Conservation (phyloP, 257 asterid species). For the Solanum neorickii region DNA sequence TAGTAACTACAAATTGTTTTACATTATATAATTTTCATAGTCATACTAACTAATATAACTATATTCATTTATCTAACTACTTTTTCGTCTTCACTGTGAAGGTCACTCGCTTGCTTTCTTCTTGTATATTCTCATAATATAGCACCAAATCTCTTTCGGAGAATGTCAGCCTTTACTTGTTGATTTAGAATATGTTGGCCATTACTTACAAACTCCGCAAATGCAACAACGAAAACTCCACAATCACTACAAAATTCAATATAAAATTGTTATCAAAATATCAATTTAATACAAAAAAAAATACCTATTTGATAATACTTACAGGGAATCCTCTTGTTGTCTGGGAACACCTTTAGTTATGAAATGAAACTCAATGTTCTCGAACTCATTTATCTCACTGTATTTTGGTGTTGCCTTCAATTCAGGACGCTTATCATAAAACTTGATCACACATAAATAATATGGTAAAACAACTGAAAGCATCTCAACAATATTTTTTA, state of each 20-base stretch:
- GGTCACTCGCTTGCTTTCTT: neutral
- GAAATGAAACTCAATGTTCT: neutral
- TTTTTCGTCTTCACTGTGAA: neutral
- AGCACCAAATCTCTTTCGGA: neutral
- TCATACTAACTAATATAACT: no score
- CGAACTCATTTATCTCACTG: no score
- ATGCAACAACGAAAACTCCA: neutral
- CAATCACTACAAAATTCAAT: no score
- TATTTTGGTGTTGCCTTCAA: neutral
- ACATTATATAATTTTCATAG: neutral
- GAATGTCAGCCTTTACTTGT: no score
- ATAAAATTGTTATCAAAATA: no score
- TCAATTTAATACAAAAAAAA: no score
- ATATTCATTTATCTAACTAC: no score
- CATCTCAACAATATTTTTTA: no score
- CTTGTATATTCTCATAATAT: neutral
- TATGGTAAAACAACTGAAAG: neutral
- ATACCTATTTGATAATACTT: neutral
- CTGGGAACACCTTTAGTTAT: neutral
- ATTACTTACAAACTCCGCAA: neutral
- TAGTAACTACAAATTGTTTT: no score
- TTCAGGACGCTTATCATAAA: no score
- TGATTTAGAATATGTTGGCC: no score
- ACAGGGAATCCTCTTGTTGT: neutral
- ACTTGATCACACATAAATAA: neutral